These are phyloP conservation scores for Fraxinus angustifolia DNA, from an alignment of 305 asterid species.

Conservation along the genomic window DNA sequence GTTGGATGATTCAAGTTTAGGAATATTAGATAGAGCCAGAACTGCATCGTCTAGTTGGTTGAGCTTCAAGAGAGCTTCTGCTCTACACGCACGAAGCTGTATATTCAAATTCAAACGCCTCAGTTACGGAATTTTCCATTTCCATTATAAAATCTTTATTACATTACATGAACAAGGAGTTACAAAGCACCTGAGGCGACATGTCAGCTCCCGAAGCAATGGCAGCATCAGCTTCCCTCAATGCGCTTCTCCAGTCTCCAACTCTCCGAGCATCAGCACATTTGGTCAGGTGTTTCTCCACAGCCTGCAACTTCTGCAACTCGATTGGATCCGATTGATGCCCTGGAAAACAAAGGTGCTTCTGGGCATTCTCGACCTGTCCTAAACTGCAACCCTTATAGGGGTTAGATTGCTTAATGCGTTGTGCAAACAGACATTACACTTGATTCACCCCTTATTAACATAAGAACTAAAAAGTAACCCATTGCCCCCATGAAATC, in stretches of 20 bases:
- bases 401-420: conserved; percentile 43
- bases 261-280: conserved; percentile 59
- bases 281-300: conserved; percentile 60
- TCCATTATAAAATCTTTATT: not conserved
- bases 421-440: not conserved
- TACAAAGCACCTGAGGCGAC: conserved; percentile 64
- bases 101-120: conserved; percentile 36
- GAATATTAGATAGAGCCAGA: conserved; percentile 39
- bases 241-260: conserved; percentile 61
- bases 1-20: conserved; percentile 33
- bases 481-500: conserved; percentile 8
- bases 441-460: not conserved
- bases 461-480: not conserved
- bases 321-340: conserved; percentile 55
- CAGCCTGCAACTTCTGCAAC: conserved; percentile 59
- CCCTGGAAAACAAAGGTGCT: conserved; percentile 68
- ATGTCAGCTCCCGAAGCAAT: conserved; percentile 72
- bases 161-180: not conserved
- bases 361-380: conserved; percentile 78
- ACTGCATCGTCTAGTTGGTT: conserved; percentile 64
- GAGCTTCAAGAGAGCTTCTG: conserved; percentile 84
- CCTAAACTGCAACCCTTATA: conserved; percentile 72
- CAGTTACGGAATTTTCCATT: conserved; percentile 12
- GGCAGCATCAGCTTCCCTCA: conserved; percentile 72
- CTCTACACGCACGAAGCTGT: conserved; percentile 82